Evolutionary conservation across 2,329 filamentous ascomycete genomes (phyloP).

Genomic region (Pochonia chlamydosporia): DNA sequence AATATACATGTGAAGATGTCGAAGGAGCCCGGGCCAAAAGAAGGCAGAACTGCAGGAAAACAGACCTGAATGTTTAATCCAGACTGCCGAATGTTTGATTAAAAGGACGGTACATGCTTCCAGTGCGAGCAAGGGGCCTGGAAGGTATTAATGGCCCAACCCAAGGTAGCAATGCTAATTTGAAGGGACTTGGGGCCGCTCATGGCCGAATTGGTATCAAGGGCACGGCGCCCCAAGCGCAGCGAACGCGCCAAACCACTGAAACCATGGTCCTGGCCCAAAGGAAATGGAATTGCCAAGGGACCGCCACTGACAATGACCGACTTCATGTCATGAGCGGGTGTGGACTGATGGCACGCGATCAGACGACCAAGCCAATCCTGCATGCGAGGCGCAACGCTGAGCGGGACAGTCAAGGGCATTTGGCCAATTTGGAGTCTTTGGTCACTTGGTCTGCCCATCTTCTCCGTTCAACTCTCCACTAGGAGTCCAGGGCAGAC

Average conservation of each 20-base stretch:
- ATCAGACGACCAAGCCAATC: not conserved
- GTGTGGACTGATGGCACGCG: not conserved
- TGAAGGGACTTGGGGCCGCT: not conserved
- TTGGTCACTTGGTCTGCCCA: not conserved
- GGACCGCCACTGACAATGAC: too few relatives aligned
- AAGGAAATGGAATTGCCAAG: not conserved
- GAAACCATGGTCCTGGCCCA: not conserved
- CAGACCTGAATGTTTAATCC: not conserved
- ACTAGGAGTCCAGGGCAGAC: not conserved
- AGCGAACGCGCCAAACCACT: too few relatives aligned
- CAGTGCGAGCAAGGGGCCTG: not conserved
- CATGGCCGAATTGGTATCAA: not conserved
- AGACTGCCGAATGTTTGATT: not conserved
- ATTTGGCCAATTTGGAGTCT: too few relatives aligned
- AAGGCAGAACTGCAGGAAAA: not conserved
- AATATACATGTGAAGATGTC: not conserved
- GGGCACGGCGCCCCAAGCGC: not conserved
- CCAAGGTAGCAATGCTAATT: not conserved
- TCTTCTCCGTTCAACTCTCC: not conserved
- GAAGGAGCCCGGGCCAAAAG: not conserved
- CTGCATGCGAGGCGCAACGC: not conserved
- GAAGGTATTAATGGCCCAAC: not conserved
- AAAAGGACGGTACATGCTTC: not conserved
- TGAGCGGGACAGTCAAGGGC: not conserved
- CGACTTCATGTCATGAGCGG: not conserved